Evolutionary conservation across 192 early-diverging fungal genomes (phyloP).

Genomic region (Gamsiella multidivaricata): DNA sequence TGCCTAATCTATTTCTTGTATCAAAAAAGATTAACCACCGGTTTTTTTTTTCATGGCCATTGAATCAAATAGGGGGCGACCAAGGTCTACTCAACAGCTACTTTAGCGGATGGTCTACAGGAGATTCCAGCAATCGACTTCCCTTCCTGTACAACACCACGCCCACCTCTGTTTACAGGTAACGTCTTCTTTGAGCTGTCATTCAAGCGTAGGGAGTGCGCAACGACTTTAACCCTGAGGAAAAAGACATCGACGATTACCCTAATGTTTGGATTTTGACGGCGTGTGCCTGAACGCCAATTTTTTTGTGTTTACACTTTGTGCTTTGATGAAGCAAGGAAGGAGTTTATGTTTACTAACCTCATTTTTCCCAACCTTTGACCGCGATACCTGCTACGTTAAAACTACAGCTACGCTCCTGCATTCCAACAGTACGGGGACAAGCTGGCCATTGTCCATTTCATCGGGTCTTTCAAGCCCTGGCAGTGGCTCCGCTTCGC

Average conservation of each 20-base stretch:
- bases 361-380: neutral
- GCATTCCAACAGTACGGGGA: slow-evolving; percentile 79
- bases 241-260: too few relatives aligned
- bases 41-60: too few relatives aligned
- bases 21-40: too few relatives aligned
- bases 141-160: slow-evolving; percentile 95
- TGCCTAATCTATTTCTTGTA: too few relatives aligned
- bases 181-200: slow-evolving; percentile 17
- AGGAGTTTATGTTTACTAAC: too few relatives aligned
- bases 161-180: slow-evolving; percentile 82
- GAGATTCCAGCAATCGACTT: slow-evolving; percentile 69
- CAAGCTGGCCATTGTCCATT: slow-evolving; percentile 85
- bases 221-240: too few relatives aligned
- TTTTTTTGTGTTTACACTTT: too few relatives aligned
- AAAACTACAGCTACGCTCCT: slow-evolving; percentile 68
- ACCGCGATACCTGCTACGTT: too few relatives aligned
- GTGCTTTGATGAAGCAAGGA: too few relatives aligned
- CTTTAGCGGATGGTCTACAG: slow-evolving; percentile 80
- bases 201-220: too few relatives aligned
- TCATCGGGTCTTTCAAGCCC: slow-evolving; percentile 90
- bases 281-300: too few relatives aligned
- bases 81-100: slow-evolving; percentile 95
- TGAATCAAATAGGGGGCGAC: slow-evolving; percentile 77
- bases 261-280: too few relatives aligned
- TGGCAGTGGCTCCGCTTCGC: slow-evolving; percentile 83